Evolutionary conservation across 805 yeast species (phyloP), one percentile per base, ranked within the genome.

Genomic region (Lipomyces orientalis): DNA sequence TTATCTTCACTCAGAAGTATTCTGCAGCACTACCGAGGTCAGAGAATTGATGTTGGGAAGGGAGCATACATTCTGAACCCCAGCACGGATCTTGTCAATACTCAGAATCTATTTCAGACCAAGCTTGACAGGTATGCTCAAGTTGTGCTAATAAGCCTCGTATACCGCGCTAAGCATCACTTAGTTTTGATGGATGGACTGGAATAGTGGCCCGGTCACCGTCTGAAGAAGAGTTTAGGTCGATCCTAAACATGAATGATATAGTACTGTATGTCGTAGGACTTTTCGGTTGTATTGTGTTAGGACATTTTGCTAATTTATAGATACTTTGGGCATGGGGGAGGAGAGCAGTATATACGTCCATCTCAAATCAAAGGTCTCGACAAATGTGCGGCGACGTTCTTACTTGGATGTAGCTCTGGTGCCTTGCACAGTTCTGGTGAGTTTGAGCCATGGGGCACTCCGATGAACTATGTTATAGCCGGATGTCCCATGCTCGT

Each of bases 361-460:
- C 81, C 88, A 0, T 82, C 86, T 4, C 78, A 84, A 0, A 78
- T 93, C 55, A 85, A 85, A 62, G 79, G 80, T 10, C 76, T 82
- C 85, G 67, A 25, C 52, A 29, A 46, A 6, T 76, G 82, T 62
- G 71, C 79, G 14, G 78, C 83, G 0, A 69, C 80, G 0, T 81
- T 93, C 56, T 80, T 95, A 29, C 79, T 95, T 58, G 99, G 99
- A 0, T 95, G 99, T 73, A 90, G 97, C 0, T 94, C 98, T 0
- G 97, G 97, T 0, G 80, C 85, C 0, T 78, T 91, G 60, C 78
- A 78, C 10, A 81, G 82, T 64, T 73, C 75, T 0, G 95, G 93
- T 1, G 76, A 82, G 7, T 82, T 90, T 65, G 91, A 88, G 69
- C 88, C 95, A 0, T 83, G 85, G 70, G 97, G 98, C 0, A 90